phyloP scores from a whole-genome alignment of 1,284 basidiomycete species.

The Polyporus tsugae region DNA sequence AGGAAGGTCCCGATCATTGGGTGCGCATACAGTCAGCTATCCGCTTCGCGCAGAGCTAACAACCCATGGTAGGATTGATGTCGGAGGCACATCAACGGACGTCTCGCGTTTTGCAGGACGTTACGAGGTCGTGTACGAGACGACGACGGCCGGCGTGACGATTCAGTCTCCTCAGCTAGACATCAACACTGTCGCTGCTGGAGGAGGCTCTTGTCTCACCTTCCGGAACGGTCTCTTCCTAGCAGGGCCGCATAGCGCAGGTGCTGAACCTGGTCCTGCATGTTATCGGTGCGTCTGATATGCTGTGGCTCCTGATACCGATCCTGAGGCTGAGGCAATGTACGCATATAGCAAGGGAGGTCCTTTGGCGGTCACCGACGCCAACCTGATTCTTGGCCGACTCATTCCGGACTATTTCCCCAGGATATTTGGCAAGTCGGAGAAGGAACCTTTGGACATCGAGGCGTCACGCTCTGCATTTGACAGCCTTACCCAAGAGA shows the following conservation, averaged over 20 bases:
- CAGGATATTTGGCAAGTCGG: slow-evolving; percentile 88
- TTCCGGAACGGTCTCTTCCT: slow-evolving; percentile 86
- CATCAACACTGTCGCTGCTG: slow-evolving; percentile 90
- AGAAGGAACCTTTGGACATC: slow-evolving; percentile 83
- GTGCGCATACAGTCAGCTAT: slow-evolving; percentile 47
- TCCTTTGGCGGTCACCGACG: slow-evolving; percentile 87
- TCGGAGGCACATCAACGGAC: slow-evolving; percentile 91
- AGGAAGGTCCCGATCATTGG: slow-evolving; percentile 78
- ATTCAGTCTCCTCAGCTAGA: slow-evolving; percentile 90
- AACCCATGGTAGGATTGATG: slow-evolving; percentile 63
- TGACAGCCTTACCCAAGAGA: slow-evolving; percentile 68
- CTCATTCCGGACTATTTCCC: slow-evolving; percentile 88
- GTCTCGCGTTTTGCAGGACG: slow-evolving; percentile 88
- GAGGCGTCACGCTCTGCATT: slow-evolving; percentile 73
- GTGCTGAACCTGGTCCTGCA: slow-evolving; percentile 85
- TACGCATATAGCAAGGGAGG: slow-evolving; percentile 74
- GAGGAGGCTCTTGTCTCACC: slow-evolving; percentile 84
- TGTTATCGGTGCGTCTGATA: slow-evolving; percentile 70
- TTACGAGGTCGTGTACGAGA: slow-evolving; percentile 91
- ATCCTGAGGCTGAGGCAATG: slow-evolving; percentile 10
- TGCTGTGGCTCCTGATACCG: background rate
- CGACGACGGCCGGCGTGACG: slow-evolving; percentile 89
- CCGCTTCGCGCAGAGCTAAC: background rate
- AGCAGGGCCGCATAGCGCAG: slow-evolving; percentile 87
- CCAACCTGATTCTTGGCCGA: slow-evolving; percentile 85